A percentile compares a stretch with the other conserved stretches of the same genome.
phyloP scores from a whole-genome alignment of 2,329 filamentous ascomycete species.

The Beauveria varroae region DNA sequence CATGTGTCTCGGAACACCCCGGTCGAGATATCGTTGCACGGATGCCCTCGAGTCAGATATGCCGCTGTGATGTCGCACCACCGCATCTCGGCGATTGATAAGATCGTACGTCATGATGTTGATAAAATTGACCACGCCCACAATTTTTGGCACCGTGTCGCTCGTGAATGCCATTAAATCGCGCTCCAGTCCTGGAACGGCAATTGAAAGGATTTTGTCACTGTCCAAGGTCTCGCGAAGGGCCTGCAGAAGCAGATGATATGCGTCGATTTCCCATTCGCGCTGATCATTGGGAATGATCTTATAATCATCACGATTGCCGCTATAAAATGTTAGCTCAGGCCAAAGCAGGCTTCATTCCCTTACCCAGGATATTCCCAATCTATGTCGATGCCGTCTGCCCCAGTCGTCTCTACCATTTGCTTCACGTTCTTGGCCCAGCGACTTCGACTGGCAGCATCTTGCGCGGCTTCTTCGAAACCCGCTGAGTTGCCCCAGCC shows the following conservation, averaged over 20 bases:
- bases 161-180: conserved; percentile 63
- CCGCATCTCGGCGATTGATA: conserved; percentile 59
- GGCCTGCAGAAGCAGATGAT: conserved; percentile 51
- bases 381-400: conserved; percentile 59
- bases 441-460: conserved; percentile 40
- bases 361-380: conserved; percentile 54
- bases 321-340: conserved; percentile 27
- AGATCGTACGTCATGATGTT: conserved; percentile 66
- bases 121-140: conserved; percentile 54
- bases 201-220: conserved; percentile 56
- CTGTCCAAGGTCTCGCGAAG: conserved; percentile 50
- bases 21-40: conserved; percentile 51
- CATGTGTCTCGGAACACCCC: conserved; percentile 43
- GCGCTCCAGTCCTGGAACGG: conserved; percentile 54
- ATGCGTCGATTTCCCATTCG: conserved; percentile 54
- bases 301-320: conserved; percentile 66
- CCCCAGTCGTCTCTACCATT: conserved; percentile 54
- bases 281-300: conserved; percentile 52
- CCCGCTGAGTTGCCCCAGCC: conserved; percentile 65
- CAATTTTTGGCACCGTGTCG: conserved; percentile 51
- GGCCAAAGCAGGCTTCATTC: background rate
- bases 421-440: conserved; percentile 58
- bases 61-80: conserved; percentile 59
- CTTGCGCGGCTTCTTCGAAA: conserved; percentile 50
- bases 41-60: conserved; percentile 45